A percentile compares a stretch with the other conserved stretches of the same genome.
These are phyloP conservation scores for Tetracladium maxilliforme DNA, from an alignment of 2,329 filamentous ascomycete species.

Conservation along the genomic window DNA sequence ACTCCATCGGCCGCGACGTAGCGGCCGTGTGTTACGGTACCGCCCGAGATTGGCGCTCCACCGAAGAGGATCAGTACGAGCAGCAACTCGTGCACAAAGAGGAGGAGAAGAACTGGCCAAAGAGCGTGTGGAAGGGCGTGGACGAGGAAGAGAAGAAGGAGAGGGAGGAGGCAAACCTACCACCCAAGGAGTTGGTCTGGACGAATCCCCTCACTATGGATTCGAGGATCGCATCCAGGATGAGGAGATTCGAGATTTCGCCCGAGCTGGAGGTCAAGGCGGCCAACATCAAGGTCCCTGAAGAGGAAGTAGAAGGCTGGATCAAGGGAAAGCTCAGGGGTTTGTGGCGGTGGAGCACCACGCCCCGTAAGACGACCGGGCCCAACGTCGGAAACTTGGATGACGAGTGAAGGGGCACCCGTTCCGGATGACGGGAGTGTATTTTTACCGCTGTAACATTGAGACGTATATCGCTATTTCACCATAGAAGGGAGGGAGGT, in stretches of 20 bases:
- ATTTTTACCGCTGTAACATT: no score
- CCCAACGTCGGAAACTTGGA: no score
- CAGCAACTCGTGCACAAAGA: slow-evolving; percentile 47
- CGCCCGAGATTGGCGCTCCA: slow-evolving; percentile 27
- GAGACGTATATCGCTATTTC: no score
- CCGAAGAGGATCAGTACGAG: slow-evolving; percentile 29
- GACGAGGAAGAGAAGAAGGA: slow-evolving; percentile 49
- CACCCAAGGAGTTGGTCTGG: slow-evolving; percentile 60
- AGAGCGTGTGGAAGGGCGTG: slow-evolving; percentile 49
- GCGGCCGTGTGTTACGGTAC: slow-evolving; percentile 64
- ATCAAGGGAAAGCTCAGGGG: slow-evolving; percentile 43
- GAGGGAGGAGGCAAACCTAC: slow-evolving; percentile 35
- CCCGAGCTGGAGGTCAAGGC: slow-evolving; percentile 57
- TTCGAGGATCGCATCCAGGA: slow-evolving; percentile 57
- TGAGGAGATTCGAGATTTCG: slow-evolving; percentile 63
- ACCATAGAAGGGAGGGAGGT: no score
- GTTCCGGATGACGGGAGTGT: no score
- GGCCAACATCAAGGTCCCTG: slow-evolving; percentile 42
- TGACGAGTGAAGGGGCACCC: no score
- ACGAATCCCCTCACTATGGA: slow-evolving; percentile 62
- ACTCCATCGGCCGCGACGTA: slow-evolving; percentile 75
- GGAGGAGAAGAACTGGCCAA: slow-evolving; percentile 76
- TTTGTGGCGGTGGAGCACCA: slow-evolving; percentile 32
- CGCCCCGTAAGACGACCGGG: no score
- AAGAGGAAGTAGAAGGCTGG: slow-evolving; percentile 58